Evolutionary conservation across 345 rosid species (phyloP), one percentile per base, ranked within the genome.

Genomic region (Turritis glabra): DNA sequence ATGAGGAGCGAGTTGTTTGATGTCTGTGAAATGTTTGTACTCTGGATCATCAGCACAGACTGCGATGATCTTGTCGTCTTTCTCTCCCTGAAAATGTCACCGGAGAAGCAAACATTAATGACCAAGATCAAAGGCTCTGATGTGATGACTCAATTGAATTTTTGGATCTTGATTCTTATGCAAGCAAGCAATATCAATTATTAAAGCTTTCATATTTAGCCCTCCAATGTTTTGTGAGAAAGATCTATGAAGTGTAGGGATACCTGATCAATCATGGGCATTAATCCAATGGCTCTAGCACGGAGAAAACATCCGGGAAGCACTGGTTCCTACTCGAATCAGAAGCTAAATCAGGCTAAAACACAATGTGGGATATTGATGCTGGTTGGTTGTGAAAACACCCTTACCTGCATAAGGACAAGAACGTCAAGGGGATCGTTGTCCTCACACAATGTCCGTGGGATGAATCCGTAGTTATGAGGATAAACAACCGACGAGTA

Each of bases 181-280:
- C 38, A 38, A 8, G 2, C 8, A 33, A 32, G 11, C 27, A 3
- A 35, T 35, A 19, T 10, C 33, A 26, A 26, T 3, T 26, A 26
- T 26, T 26, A 26, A 26, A n/a, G n/a, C n/a, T n/a, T 9, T 33
- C 38, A 9, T 12, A 29, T 33, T 33, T 13, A 33, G 37, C 37
- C 53, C 30, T 19, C 3, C 14, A 40, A 37, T 60, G 15, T 69
- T 41, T 14, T 14, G 22, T 27, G 56, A 27, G 43, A 54, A 58
- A 48, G 3, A 44, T 22, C 1, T 5, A 43, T 65, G 40, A 7
- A 64, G 23, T 4, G 44, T 13, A 17, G 70, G 51, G 52, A 19
- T 57, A 90, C 97, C 94, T 89, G 97, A 76, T 94, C 98, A 82
- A 94, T 94, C 98, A 94, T 94, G 43, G 98, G 98, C 97, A 94